A percentile compares a stretch with the other conserved stretches of the same genome.
Conservation (phyloP, 805 yeast genomes). For the Candida rishiriensis region DNA sequence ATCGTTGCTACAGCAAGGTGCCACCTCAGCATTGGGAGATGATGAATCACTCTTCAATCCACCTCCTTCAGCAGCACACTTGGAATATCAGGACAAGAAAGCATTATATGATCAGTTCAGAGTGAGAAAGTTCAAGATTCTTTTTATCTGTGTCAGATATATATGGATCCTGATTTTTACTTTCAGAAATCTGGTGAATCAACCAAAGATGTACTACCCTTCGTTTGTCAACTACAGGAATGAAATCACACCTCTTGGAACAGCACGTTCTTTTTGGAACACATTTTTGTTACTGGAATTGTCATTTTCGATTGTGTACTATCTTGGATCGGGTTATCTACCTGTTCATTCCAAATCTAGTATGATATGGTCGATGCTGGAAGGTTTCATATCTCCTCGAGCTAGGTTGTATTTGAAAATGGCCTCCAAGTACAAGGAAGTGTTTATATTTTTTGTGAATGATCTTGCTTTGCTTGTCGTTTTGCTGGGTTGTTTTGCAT, state of each 20-base stretch:
- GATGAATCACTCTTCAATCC: not conserved
- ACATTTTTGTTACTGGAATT: conserved; percentile 21
- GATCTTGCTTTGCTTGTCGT: conserved; percentile 27
- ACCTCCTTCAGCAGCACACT: conserved; percentile 8
- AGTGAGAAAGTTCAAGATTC: conserved; percentile 8
- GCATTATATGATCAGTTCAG: conserved; percentile 10
- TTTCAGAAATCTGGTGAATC: too few relatives aligned
- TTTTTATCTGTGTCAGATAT: conserved; percentile 17
- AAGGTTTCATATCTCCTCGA: conserved; percentile 20
- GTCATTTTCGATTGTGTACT: conserved; percentile 12
- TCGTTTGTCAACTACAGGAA: conserved; percentile 9
- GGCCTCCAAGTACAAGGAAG: conserved; percentile 23
- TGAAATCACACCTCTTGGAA: conserved; percentile 2
- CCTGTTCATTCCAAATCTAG: conserved; percentile 4
- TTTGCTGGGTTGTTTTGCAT: conserved; percentile 20
- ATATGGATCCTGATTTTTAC: not conserved
- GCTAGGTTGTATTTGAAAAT: conserved; percentile 11
- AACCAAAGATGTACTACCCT: conserved; percentile 1
- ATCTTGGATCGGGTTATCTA: not conserved
- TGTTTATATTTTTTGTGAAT: conserved; percentile 17
- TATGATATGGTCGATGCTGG: conserved; percentile 16
- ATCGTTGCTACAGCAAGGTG: conserved; percentile 17
- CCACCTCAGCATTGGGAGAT: conserved; percentile 1
- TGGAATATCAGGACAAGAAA: conserved; percentile 12
- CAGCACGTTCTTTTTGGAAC: conserved; percentile 17